Evolutionary conservation across 345 rosid species (phyloP).

Genomic region (Cardamine resedifolia): DNA sequence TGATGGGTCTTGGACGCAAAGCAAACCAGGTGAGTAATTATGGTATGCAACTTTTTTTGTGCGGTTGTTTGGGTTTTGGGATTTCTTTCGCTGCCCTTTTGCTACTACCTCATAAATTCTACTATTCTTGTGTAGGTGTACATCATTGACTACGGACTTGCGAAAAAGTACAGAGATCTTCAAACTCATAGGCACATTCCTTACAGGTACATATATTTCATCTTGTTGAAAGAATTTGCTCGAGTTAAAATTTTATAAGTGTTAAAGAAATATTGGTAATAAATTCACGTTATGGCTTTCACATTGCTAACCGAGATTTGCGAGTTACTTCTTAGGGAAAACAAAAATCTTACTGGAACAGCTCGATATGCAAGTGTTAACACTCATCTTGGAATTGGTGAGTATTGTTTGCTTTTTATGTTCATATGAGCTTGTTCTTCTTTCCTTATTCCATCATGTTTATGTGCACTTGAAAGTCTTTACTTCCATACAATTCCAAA

Average conservation of each 20-base stretch:
- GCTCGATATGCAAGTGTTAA: slow-evolving; percentile 98
- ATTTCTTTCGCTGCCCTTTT: not conserved
- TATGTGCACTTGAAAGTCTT: not conserved
- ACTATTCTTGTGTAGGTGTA: slow-evolving; percentile 54
- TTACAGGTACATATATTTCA: slow-evolving; percentile 24
- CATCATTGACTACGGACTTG: slow-evolving; percentile 82
- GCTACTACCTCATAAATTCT: not conserved
- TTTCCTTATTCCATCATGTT: not conserved
- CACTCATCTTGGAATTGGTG: slow-evolving; percentile 98
- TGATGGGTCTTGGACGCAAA: slow-evolving; percentile 97
- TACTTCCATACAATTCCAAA: not conserved
- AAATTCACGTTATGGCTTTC: not conserved
- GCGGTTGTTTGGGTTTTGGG: not conserved
- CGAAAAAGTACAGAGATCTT: slow-evolving; percentile 43
- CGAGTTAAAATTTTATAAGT: not conserved
- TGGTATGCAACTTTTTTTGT: slow-evolving; percentile 23
- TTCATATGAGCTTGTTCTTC: not conserved
- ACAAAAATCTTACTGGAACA: slow-evolving; percentile 93
- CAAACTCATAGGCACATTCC: slow-evolving; percentile 46
- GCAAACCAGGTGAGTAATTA: slow-evolving; percentile 82
- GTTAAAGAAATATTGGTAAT: not conserved
- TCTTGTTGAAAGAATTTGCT: not conserved
- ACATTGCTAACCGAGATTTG: slow-evolving; percentile 24
- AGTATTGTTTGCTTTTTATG: slow-evolving; percentile 30
- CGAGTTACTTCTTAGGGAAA: slow-evolving; percentile 59